Percentiles rank a stretch among this genome's conserved stretches.
Evolutionary conservation across 768 basidiomycete species (phyloP).

Genomic region (Boletus tomentosulus): DNA sequence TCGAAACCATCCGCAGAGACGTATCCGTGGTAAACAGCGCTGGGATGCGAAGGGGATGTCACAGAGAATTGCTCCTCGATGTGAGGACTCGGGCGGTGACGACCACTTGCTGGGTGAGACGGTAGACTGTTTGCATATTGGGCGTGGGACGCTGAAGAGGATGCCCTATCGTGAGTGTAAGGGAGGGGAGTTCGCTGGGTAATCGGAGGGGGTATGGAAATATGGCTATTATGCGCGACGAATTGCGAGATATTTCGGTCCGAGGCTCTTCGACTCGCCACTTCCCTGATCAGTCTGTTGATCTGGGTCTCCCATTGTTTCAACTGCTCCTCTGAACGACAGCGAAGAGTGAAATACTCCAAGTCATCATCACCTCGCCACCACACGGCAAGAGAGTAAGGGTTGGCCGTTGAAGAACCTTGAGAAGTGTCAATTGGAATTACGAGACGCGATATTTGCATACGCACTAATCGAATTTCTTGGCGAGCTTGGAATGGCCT

Average conservation of each 20-base stretch:
- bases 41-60: constrained; percentile 27
- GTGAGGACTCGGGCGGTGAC: constrained; percentile 34
- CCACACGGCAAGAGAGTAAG: constrained; percentile 83
- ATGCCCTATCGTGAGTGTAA: constrained; percentile 34
- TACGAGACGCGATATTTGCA: constrained; percentile 3
- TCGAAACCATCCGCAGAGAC: constrained; percentile 68
- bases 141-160: constrained; percentile 32
- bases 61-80: constrained; percentile 37
- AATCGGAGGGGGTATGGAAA: constrained; percentile 35
- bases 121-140: constrained; percentile 31
- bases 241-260: constrained; percentile 61
- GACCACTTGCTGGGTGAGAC: constrained; percentile 33
- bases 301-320: constrained; percentile 89
- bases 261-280: constrained; percentile 63
- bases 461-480: constrained; percentile 58
- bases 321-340: constrained; percentile 88
- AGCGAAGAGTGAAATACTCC: constrained; percentile 92
- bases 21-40: constrained; percentile 31
- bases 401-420: constrained; percentile 50
- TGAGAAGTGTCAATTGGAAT: constrained; percentile 1
- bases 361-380: constrained; percentile 93
- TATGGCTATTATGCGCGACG: constrained; percentile 37
- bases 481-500: constrained; percentile 61
- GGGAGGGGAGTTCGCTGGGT: constrained; percentile 34
- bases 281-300: constrained; percentile 79